A percentile compares a stretch with the other conserved stretches of the same genome.
Evolutionary conservation across 2,329 filamentous ascomycete genomes (phyloP).

Genomic region (Penicillium sp.): DNA sequence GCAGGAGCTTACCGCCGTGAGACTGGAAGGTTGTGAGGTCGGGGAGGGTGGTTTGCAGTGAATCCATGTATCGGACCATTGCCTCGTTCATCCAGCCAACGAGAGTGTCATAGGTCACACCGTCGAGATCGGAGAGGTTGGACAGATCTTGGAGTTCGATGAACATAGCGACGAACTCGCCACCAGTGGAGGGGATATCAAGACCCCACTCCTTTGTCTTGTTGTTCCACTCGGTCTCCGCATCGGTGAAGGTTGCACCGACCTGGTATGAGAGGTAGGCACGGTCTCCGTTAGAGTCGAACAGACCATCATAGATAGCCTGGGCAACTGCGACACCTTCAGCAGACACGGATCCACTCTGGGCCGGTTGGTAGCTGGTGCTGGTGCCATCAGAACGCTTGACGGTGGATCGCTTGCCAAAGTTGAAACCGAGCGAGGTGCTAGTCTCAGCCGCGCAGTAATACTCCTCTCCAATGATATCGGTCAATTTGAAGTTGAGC

Average conservation of each 20-base stretch:
- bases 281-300: conserved; percentile 39
- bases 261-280: conserved; percentile 43
- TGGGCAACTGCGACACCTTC: conserved; percentile 34
- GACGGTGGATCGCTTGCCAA: background rate
- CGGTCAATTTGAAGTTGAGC: conserved; percentile 47
- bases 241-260: conserved; percentile 27
- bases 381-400: background rate
- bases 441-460: conserved; percentile 39
- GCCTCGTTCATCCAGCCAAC: conserved; percentile 56
- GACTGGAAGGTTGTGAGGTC: conserved; percentile 54
- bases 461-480: conserved; percentile 50
- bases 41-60: conserved; percentile 54
- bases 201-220: conserved; percentile 30
- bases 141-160: conserved; percentile 29
- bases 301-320: conserved; percentile 41
- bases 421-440: conserved; percentile 29
- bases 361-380: conserved; percentile 21
- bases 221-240: conserved; percentile 25
- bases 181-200: conserved; percentile 36
- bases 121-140: conserved; percentile 46
- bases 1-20: conserved; percentile 57
- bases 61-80: conserved; percentile 51
- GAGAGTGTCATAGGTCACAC: conserved; percentile 58
- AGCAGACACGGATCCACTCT: conserved; percentile 29
- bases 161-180: conserved; percentile 38